A percentile compares a stretch with the other conserved stretches of the same genome.
Evolutionary conservation across 2,329 filamentous ascomycete species (phyloP).

Genomic region (Pseudocercospora fijiensis): DNA sequence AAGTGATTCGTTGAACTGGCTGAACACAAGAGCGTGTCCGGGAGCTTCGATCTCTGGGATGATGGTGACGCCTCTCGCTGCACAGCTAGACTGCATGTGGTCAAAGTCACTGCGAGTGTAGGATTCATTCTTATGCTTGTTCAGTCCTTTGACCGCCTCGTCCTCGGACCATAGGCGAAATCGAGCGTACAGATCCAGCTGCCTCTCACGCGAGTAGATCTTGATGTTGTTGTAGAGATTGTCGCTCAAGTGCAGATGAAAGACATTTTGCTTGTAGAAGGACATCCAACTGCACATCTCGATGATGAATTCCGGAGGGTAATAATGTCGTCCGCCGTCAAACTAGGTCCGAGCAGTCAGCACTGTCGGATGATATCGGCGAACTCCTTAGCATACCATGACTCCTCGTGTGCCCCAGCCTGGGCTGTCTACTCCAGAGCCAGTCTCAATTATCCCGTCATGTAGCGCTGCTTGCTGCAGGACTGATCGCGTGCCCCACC

Average conservation of each 20-base stretch:
- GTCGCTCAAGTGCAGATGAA: slow-evolving; percentile 60
- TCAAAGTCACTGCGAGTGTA: slow-evolving; percentile 55
- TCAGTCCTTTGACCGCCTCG: slow-evolving; percentile 50
- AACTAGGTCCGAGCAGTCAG: slow-evolving; percentile 35
- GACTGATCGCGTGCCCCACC: slow-evolving; percentile 59
- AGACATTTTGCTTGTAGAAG: slow-evolving; percentile 61
- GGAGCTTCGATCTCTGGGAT: slow-evolving; percentile 62
- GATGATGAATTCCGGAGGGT: slow-evolving; percentile 54
- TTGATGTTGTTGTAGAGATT: slow-evolving; percentile 54
- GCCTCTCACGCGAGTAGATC: slow-evolving; percentile 51
- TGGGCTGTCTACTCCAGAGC: slow-evolving; percentile 50
- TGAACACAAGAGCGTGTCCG: slow-evolving; percentile 57
- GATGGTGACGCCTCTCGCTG: slow-evolving; percentile 56
- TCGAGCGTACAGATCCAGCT: slow-evolving; percentile 54
- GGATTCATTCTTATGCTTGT: slow-evolving; percentile 55
- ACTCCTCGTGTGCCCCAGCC: slow-evolving; percentile 43
- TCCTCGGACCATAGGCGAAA: slow-evolving; percentile 57
- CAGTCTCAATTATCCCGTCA: slow-evolving; percentile 44
- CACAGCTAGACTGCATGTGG: slow-evolving; percentile 54
- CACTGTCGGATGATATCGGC: background rate
- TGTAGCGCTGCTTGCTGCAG: slow-evolving; percentile 52
- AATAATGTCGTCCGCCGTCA: slow-evolving; percentile 58
- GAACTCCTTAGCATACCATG: slow-evolving; percentile 19
- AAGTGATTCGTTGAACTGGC: slow-evolving; percentile 60
- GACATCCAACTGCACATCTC: slow-evolving; percentile 62